These are phyloP conservation scores for Volvariella surrecta DNA, from an alignment of 1,284 basidiomycete species.

Conservation along the genomic window DNA sequence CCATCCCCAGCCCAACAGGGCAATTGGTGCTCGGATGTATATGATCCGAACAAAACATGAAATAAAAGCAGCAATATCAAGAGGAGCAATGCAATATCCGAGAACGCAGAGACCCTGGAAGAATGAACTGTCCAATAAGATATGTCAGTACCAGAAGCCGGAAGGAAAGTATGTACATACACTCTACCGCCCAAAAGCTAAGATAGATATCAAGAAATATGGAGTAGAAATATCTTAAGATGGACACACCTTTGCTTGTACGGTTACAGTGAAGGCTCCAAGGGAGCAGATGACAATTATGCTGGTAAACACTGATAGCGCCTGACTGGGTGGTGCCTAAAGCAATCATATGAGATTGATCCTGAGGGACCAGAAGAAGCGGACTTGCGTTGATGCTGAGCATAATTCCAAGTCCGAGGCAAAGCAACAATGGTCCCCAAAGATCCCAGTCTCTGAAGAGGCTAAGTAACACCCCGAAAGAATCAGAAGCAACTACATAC, in stretches of 20 bases:
- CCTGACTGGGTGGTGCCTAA: constrained; percentile 78
- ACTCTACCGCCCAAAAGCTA: constrained; percentile 91
- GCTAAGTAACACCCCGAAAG: background rate
- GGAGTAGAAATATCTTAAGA: background rate
- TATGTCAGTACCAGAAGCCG: constrained; percentile 1
- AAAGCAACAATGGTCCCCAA: constrained; percentile 89
- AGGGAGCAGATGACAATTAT: constrained; percentile 88
- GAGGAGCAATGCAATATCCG: constrained; percentile 86
- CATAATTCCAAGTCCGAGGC: constrained; percentile 78
- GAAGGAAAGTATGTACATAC: constrained; percentile 35
- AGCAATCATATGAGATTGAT: constrained; percentile 6
- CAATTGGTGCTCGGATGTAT: constrained; percentile 79
- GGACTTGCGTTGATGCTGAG: constrained; percentile 73
- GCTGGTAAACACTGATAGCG: constrained; percentile 84
- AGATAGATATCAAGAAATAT: too few relatives aligned
- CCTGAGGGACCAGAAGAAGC: background rate
- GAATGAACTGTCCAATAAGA: constrained; percentile 62
- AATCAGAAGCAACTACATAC: constrained; percentile 27
- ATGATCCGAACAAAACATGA: constrained; percentile 81
- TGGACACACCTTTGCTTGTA: constrained; percentile 75
- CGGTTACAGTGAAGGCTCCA: constrained; percentile 82
- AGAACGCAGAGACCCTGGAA: constrained; percentile 92
- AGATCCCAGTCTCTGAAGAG: constrained; percentile 83
- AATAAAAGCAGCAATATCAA: constrained; percentile 82
- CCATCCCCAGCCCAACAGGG: constrained; percentile 85